Evolutionary conservation across 176 grass and related monocot genomes (phyloP).

Genomic region (Elaeis guineensis): DNA sequence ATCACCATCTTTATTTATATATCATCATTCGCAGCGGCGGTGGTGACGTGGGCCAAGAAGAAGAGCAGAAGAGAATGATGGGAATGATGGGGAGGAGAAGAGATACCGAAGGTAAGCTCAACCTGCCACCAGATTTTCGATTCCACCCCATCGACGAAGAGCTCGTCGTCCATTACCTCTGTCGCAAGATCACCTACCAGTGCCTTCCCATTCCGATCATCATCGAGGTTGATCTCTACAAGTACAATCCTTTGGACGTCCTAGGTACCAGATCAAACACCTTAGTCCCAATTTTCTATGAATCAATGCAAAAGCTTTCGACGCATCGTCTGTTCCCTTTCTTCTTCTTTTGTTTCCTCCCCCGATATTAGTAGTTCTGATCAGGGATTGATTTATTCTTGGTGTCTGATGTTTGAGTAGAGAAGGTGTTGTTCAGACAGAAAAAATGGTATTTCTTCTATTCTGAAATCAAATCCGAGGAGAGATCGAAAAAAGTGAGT

Average conservation of each 20-base stretch:
- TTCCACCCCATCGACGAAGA: constrained; percentile 29
- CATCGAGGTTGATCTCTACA: constrained; percentile 18
- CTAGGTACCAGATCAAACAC: constrained; percentile 7
- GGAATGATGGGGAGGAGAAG: background rate
- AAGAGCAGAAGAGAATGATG: background rate
- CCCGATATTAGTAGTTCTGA: too few relatives aligned
- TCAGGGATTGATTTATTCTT: too few relatives aligned
- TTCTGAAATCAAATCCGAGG: too few relatives aligned
- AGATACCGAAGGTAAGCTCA: background rate
- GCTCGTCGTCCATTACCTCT: constrained; percentile 24
- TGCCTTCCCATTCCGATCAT: constrained; percentile 8
- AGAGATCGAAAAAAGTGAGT: too few relatives aligned
- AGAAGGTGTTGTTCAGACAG: constrained; percentile 14
- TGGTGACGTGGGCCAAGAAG: too few relatives aligned
- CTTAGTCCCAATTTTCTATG: too few relatives aligned
- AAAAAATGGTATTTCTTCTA: constrained; percentile 27
- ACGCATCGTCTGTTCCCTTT: too few relatives aligned
- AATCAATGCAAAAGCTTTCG: too few relatives aligned
- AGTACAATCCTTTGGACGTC: constrained; percentile 14
- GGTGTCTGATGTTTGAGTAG: background rate
- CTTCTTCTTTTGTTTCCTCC: too few relatives aligned
- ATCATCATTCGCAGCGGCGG: too few relatives aligned
- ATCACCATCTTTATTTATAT: too few relatives aligned
- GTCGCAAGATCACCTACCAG: background rate
- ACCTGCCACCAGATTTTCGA: background rate